phyloP scores from a whole-genome alignment of 2,329 filamentous ascomycete genomes.

The Torrubiellomyces zombiae region DNA sequence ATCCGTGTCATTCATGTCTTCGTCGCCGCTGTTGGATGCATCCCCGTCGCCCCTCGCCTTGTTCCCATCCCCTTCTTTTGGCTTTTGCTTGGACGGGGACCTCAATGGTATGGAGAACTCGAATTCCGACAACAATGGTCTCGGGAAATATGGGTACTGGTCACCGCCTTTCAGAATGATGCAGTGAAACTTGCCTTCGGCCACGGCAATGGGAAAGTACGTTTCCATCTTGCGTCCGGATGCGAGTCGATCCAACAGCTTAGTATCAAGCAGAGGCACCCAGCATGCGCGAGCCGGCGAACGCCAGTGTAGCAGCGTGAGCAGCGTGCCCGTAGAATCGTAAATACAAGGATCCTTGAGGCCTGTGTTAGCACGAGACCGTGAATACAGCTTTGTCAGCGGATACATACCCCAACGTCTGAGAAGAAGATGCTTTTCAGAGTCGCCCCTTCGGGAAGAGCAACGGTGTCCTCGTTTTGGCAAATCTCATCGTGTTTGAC shows the following conservation, averaged over 20 bases:
- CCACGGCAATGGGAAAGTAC: conserved; percentile 92
- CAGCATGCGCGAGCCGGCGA: conserved; percentile 70
- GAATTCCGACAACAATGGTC: conserved; percentile 81
- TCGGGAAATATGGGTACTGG: conserved; percentile 81
- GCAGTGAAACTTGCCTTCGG: conserved; percentile 85
- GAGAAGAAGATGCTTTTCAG: conserved; percentile 83
- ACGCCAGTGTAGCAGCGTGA: conserved; percentile 85
- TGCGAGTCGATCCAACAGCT: conserved; percentile 61
- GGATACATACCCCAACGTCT: conserved; percentile 54
- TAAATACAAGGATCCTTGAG: conserved; percentile 82
- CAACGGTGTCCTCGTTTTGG: conserved; percentile 84
- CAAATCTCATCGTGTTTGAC: conserved; percentile 86
- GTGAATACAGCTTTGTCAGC: conserved; percentile 2
- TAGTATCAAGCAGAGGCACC: conserved; percentile 87
- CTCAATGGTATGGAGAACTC: conserved; percentile 74
- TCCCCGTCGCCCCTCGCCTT: conserved; percentile 15
- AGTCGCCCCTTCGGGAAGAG: conserved; percentile 56
- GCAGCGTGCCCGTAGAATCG: conserved; percentile 75
- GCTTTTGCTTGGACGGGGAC: conserved; percentile 24
- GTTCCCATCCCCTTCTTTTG: conserved; percentile 13
- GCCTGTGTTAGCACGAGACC: too few species aligned
- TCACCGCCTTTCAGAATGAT: conserved; percentile 97
- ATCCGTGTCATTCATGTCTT: conserved; percentile 9
- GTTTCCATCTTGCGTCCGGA: conserved; percentile 73
- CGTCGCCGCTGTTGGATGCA: conserved; percentile 18